Conservation (phyloP, 2,329 filamentous ascomycete genomes). For the Botrytis galanthina region DNA sequence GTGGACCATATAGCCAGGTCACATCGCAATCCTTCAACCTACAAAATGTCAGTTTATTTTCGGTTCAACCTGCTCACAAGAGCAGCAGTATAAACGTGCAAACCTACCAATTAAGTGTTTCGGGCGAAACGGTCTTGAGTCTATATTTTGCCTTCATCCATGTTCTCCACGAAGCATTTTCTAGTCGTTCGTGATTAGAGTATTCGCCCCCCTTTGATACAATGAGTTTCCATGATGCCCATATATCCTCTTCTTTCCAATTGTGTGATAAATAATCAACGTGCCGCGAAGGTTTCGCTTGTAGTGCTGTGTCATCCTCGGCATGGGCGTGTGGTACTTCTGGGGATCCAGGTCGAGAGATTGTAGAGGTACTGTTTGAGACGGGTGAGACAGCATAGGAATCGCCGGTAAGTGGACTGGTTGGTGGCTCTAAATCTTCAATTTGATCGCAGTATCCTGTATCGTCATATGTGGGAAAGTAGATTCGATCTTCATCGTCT, state of each 20-base stretch:
- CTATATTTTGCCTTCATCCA: slow-evolving; percentile 92
- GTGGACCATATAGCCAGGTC: slow-evolving; percentile 69
- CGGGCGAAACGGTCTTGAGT: slow-evolving; percentile 81
- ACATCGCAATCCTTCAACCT: slow-evolving; percentile 30
- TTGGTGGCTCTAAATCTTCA: slow-evolving; percentile 49
- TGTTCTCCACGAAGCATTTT: slow-evolving; percentile 95
- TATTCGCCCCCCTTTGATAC: slow-evolving; percentile 69
- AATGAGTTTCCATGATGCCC: slow-evolving; percentile 96
- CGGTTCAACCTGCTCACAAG: not conserved
- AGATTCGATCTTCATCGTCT: slow-evolving; percentile 38
- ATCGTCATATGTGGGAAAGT: slow-evolving; percentile 42
- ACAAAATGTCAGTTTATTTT: slow-evolving; percentile 45
- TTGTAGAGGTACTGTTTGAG: slow-evolving; percentile 58
- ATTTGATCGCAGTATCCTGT: slow-evolving; percentile 26
- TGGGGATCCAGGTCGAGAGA: slow-evolving; percentile 44
- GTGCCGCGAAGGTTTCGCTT: slow-evolving; percentile 57
- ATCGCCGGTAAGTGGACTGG: slow-evolving; percentile 50
- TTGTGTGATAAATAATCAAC: slow-evolving; percentile 93
- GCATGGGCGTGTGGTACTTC: slow-evolving; percentile 30
- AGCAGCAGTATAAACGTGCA: not conserved
- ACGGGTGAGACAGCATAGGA: slow-evolving; percentile 58
- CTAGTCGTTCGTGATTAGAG: slow-evolving; percentile 62
- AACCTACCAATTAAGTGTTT: slow-evolving; percentile 74
- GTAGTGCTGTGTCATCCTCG: slow-evolving; percentile 55
- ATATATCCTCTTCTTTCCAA: slow-evolving; percentile 95